Conservation (phyloP, 208 protist genomes). For the Trypanosoma platydactyli region DNA sequence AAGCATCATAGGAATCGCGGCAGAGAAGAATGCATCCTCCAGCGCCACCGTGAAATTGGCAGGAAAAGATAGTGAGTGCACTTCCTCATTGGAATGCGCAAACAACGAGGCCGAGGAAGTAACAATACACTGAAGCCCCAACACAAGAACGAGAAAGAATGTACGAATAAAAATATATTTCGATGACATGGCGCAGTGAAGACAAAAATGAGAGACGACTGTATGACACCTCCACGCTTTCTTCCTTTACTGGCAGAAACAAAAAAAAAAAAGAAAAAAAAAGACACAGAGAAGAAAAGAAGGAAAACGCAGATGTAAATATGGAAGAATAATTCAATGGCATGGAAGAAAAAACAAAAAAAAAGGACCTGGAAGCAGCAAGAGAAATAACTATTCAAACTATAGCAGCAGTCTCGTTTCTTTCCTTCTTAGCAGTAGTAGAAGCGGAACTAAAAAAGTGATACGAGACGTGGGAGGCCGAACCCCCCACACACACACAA, state of each 20-base stretch:
- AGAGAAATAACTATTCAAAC: too few species aligned
- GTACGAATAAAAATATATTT: neutral
- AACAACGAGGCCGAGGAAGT: neutral
- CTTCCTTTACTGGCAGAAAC: neutral
- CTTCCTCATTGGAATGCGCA: neutral
- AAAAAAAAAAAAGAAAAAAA: neutral
- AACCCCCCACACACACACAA: too few species aligned
- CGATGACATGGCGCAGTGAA: neutral
- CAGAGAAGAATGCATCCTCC: conserved; percentile 9
- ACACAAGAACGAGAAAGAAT: conserved; percentile 1
- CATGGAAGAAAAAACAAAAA: too few species aligned
- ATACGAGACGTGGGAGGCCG: too few species aligned
- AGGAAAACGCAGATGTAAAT: neutral
- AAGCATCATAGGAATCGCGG: conserved; percentile 6
- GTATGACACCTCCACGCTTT: neutral
- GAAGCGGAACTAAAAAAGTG: too few species aligned
- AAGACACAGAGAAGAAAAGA: neutral
- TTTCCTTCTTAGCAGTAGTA: too few species aligned
- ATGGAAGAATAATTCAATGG: too few species aligned
- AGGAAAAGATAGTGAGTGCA: neutral
- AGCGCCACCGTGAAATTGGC: conserved; percentile 8
- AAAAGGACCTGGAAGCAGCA: too few species aligned
- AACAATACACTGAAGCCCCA: neutral
- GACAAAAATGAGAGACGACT: neutral
- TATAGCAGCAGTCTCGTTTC: too few species aligned